Evolutionary conservation across 805 yeast species (phyloP).

Genomic region (Groenewaldozyma salmanticensis): DNA sequence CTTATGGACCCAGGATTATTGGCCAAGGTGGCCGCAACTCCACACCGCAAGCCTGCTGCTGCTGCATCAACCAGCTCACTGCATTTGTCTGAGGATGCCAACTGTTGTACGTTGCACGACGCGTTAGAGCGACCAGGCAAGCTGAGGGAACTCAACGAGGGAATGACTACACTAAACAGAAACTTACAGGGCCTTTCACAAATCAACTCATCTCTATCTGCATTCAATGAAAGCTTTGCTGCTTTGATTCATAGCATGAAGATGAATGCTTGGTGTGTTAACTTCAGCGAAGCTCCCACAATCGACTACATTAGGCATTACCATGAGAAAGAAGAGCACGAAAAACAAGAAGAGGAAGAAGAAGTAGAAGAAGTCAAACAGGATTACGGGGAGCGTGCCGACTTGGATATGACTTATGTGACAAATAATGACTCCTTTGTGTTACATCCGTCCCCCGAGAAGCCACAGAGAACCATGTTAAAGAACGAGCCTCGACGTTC

Average conservation of each 20-base stretch:
- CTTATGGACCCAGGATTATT: too few species aligned
- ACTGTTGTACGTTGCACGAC: slow-evolving; percentile 11
- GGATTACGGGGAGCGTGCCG: slow-evolving; percentile 9
- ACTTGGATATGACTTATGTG: slow-evolving; percentile 23
- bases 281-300: slow-evolving; percentile 36
- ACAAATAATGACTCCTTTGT: slow-evolving; percentile 27
- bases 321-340: slow-evolving; percentile 2
- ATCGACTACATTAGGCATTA: slow-evolving; percentile 2
- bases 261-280: slow-evolving; percentile 84
- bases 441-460: slow-evolving; percentile 17
- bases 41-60: slow-evolving; percentile 18
- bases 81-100: slow-evolving; percentile 14
- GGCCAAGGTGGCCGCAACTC: too few species aligned
- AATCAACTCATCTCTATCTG: slow-evolving; percentile 49
- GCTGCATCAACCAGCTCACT: slow-evolving; percentile 13
- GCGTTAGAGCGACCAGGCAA: slow-evolving; percentile 4
- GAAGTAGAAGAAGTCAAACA: slow-evolving; percentile 4
- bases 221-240: slow-evolving; percentile 71
- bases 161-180: slow-evolving; percentile 40
- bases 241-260: slow-evolving; percentile 70
- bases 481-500: not conserved
- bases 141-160: slow-evolving; percentile 26
- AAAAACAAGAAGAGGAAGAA: not conserved
- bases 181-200: slow-evolving; percentile 48
- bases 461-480: not conserved